Evolutionary conservation across 176 grass and related monocot species (phyloP).

Genomic region (Carex kokanica): DNA sequence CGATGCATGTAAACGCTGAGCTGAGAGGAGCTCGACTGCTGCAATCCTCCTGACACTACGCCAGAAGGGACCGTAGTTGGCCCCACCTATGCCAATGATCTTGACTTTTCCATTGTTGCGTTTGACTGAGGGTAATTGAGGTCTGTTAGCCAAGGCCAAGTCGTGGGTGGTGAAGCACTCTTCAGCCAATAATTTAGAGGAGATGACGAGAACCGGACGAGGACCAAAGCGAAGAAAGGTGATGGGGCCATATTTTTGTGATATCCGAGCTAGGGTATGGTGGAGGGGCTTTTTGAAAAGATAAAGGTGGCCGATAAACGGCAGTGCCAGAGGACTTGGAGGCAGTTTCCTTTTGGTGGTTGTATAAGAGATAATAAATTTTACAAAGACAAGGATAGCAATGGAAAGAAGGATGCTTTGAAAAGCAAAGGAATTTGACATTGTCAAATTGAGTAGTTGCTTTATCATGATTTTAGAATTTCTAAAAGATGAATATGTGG

Average conservation of each 20-base stretch:
- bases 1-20: background rate
- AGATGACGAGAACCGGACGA: slow-evolving; percentile 22
- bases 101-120: background rate
- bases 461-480: background rate
- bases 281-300: slow-evolving; percentile 29
- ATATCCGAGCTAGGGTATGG: background rate
- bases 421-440: background rate
- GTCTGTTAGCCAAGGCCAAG: slow-evolving; percentile 35
- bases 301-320: slow-evolving; percentile 27
- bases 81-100: background rate
- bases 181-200: slow-evolving; percentile 5
- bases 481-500: background rate
- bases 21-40: slow-evolving; percentile 17
- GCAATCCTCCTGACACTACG: slow-evolving; percentile 29
- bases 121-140: background rate
- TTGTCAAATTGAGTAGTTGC: background rate
- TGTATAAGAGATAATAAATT: background rate
- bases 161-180: slow-evolving; percentile 37
- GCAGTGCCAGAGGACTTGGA: slow-evolving; percentile 8
- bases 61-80: slow-evolving; percentile 30
- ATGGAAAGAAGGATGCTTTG: background rate
- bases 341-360: slow-evolving; percentile 6
- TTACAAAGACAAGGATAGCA: background rate
- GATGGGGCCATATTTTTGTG: background rate
- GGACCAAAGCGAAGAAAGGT: slow-evolving; percentile 25